A percentile compares a stretch with the other conserved stretches of the same genome.
Conservation (phyloP, 2,329 filamentous ascomycete species). For the Cercospora janseana region DNA sequence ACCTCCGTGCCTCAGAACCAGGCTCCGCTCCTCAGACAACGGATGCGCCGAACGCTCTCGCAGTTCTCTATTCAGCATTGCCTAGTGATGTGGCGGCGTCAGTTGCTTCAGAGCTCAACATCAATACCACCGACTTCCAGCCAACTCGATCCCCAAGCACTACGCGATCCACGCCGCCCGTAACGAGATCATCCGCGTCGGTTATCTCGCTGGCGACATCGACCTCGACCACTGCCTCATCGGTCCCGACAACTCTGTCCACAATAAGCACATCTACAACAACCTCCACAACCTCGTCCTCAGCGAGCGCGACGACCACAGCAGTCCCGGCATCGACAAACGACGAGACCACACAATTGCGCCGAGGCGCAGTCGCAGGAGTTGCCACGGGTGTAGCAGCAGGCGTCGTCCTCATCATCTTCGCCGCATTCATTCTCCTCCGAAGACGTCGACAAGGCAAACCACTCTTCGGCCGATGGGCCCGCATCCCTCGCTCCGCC, state of each 20-base stretch:
- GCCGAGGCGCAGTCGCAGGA: constrained; percentile 23
- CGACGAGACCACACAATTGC: constrained; percentile 1
- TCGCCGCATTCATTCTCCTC: constrained; percentile 21
- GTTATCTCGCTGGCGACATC: constrained; percentile 2
- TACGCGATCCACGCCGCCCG: neutral
- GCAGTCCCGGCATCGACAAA: constrained; percentile 4
- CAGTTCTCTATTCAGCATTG: constrained; percentile 15
- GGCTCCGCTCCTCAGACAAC: constrained; percentile 6
- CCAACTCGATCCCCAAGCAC: constrained; percentile 5
- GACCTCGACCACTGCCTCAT: neutral
- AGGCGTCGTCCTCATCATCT: constrained; percentile 23
- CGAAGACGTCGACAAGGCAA: constrained; percentile 23
- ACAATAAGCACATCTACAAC: constrained; percentile 10
- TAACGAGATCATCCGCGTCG: neutral
- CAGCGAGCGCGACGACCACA: constrained; percentile 8
- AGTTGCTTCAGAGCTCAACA: constrained; percentile 12
- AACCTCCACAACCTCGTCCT: too few species aligned
- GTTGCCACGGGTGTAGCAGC: constrained; percentile 26
- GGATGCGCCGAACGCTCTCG: constrained; percentile 12
- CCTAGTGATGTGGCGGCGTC: constrained; percentile 16
- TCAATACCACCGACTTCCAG: constrained; percentile 6
- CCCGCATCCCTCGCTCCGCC: constrained; percentile 10
- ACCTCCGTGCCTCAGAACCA: neutral
- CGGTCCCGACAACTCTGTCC: constrained; percentile 10
- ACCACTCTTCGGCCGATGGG: constrained; percentile 12